Evolutionary conservation across 306 rosid species (phyloP).

Genomic region (Pachyrhizus erosus): DNA sequence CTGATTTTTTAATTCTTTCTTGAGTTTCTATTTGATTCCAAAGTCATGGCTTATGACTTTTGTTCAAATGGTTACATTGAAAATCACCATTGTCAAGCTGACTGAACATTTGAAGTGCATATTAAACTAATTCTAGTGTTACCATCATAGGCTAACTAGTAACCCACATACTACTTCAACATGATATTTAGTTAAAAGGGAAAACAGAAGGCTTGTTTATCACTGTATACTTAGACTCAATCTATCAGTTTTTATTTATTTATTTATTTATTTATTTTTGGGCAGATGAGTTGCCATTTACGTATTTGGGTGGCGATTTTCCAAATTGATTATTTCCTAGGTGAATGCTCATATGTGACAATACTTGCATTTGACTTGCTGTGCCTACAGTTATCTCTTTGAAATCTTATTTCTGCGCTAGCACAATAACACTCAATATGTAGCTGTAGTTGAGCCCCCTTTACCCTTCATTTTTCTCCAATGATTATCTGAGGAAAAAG

Average conservation of each 20-base stretch:
- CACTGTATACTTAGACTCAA: neutral
- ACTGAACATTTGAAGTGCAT: neutral
- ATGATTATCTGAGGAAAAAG: neutral
- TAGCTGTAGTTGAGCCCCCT: neutral
- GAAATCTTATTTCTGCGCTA: neutral
- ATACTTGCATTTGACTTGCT: neutral
- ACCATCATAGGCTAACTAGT: neutral
- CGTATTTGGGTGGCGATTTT: neutral
- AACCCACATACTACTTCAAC: neutral
- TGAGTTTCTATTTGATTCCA: constrained; percentile 28
- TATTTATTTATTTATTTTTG: neutral
- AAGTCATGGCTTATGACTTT: neutral
- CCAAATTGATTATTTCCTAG: neutral
- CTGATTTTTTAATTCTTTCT: constrained; percentile 32
- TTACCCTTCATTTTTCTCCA: neutral
- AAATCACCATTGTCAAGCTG: constrained; percentile 11
- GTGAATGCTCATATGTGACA: neutral
- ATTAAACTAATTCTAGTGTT: constrained; percentile 14
- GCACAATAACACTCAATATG: neutral
- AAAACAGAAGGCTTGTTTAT: neutral
- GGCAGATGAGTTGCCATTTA: neutral
- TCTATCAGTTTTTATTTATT: neutral
- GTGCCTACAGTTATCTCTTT: neutral
- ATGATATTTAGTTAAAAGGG: neutral
- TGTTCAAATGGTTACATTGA: constrained; percentile 24